A percentile compares a stretch with the other conserved stretches of the same genome.
Conservation (phyloP, 1,284 basidiomycete species). For the Ustilago lituana region DNA sequence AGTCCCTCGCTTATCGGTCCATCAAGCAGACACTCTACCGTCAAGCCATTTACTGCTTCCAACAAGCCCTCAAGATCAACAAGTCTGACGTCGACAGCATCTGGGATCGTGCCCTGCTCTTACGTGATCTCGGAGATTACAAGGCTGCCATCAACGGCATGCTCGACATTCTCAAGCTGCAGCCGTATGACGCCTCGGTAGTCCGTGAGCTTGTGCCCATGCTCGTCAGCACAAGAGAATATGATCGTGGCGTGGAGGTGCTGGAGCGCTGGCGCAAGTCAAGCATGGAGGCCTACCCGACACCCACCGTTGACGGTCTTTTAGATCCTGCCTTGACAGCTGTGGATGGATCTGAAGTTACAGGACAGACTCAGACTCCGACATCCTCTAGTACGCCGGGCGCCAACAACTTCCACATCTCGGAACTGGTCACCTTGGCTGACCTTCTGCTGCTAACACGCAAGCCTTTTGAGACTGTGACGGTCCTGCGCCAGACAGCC, state of each 20-base stretch:
- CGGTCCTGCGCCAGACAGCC: conserved; percentile 78
- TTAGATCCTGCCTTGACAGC: conserved; percentile 32
- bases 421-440: conserved; percentile 76
- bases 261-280: conserved; percentile 75
- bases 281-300: conserved; percentile 65
- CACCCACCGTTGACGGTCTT: conserved; percentile 14
- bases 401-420: conserved; percentile 52
- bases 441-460: conserved; percentile 81
- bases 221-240: conserved; percentile 77
- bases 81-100: conserved; percentile 83
- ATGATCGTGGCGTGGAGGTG: conserved; percentile 74
- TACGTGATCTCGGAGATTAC: conserved; percentile 78
- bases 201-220: conserved; percentile 82
- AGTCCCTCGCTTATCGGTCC: conserved; percentile 72
- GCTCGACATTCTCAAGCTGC: conserved; percentile 77
- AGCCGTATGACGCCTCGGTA: conserved; percentile 82
- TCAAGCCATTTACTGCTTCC: conserved; percentile 90
- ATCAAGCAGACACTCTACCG: conserved; percentile 79
- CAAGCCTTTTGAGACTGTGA: conserved; percentile 77
- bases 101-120: conserved; percentile 87
- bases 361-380: neutral
- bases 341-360: conserved; percentile 3
- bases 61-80: conserved; percentile 82
- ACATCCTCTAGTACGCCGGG: conserved; percentile 1
- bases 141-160: conserved; percentile 83